phyloP scores from a whole-genome alignment of 2,329 filamentous ascomycete species.

The Colletotrichum echinochloae region DNA sequence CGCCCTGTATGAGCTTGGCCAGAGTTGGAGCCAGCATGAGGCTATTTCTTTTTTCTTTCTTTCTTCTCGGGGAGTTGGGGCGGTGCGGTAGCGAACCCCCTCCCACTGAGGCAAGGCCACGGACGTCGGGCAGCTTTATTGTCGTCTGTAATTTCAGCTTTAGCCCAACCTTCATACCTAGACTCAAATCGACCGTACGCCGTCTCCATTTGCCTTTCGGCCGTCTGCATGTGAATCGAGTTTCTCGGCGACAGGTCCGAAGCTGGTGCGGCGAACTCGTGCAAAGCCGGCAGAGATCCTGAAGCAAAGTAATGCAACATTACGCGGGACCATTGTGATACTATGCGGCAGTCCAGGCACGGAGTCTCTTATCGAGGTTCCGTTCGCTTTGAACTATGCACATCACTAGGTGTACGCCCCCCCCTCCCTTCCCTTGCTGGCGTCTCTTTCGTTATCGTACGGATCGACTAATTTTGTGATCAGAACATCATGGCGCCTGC shows the following conservation, averaged over 20 bases:
- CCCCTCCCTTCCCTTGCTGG: not conserved
- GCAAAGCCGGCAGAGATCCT: not conserved
- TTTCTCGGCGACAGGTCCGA: not conserved
- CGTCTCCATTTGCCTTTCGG: not conserved
- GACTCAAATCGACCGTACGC: not conserved
- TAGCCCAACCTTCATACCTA: not conserved
- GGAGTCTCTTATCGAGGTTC: too few species aligned
- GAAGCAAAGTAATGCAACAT: too few species aligned
- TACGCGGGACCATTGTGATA: too few species aligned
- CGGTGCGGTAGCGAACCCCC: not conserved
- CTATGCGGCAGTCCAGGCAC: too few species aligned
- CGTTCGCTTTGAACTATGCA: too few species aligned
- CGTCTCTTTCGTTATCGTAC: not conserved
- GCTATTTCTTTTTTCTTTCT: too few species aligned
- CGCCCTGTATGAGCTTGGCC: conserved; percentile 1
- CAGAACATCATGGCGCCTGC: not conserved
- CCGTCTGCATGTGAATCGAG: not conserved
- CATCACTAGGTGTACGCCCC: not conserved
- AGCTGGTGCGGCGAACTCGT: not conserved
- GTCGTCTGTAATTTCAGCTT: not conserved
- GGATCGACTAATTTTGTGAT: not conserved
- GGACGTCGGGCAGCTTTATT: not conserved
- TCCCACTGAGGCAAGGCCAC: not conserved
- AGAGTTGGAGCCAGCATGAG: too few species aligned
- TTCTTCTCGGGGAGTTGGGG: not conserved